Evolutionary conservation across 75 land plant genomes (phyloP), one percentile per base, ranked within the genome.

Genomic region (Cupressus sempervirens): DNA sequence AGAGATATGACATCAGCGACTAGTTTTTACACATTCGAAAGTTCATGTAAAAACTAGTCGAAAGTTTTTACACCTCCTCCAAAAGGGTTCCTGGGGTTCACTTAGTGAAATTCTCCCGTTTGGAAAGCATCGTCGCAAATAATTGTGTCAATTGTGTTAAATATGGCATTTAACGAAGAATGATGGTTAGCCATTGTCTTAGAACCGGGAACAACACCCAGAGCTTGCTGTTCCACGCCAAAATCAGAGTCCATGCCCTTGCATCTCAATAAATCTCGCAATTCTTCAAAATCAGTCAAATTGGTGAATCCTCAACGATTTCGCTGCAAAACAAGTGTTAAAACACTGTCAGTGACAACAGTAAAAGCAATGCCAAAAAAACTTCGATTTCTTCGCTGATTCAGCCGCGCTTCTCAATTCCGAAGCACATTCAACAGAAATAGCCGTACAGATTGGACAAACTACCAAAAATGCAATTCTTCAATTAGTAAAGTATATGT

Each of bases 101-200:
- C 26, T 43, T 79, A 50, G 4, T 32, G 30, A 79, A 79, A 79
- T 10, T 79, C 81, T 79, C 81, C 81, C 13, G 32, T 3, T 45
- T 79, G 23, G 48, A 38, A 45, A 79, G 81, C 45, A 10, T 79
- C 81, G 30, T 79, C 81, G 20, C 81, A 23, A 79, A 79, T 43
- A 79, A 79, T 79, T 12, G 81, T 79, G 48, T 79, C 81, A 43
- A 79, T 79, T 26, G 46, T 79, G 81, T 79, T 79, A 45, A 79
- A 79, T 12, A 45, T 43, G n/a, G 43, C 45, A 79, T 30, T 43
- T 10, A 79, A 79, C 15, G 81, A 79, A 79, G 81, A 79, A 45
- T 79, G n/a, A 18, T 43, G 81, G 81, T 45, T 79, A 79, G 52
- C 52, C 81, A 79, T 43, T n/a, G 48, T 26, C 81, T 79, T 79